A percentile compares a stretch with the other conserved stretches of the same genome.
Evolutionary conservation across 1,139 yeast genomes (phyloP).

Genomic region (Suhomyces choctaworum): DNA sequence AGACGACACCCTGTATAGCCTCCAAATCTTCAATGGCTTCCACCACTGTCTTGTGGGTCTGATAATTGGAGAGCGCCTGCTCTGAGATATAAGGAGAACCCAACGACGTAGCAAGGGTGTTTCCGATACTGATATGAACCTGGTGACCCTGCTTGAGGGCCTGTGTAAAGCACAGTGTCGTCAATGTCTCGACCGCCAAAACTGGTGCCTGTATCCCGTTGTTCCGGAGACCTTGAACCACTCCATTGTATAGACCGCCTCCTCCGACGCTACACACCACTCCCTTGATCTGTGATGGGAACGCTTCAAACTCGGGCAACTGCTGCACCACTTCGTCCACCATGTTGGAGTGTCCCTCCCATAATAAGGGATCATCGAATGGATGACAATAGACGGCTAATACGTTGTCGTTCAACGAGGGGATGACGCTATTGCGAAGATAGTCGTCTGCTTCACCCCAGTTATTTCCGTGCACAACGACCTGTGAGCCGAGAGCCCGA

Average conservation of each 20-base stretch:
- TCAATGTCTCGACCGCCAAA: slow-evolving; percentile 38
- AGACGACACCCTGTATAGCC: slow-evolving; percentile 32
- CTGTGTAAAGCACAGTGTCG: slow-evolving; percentile 40
- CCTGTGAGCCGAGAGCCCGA: slow-evolving; percentile 29
- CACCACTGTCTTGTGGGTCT: slow-evolving; percentile 20
- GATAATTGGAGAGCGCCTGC: slow-evolving; percentile 29
- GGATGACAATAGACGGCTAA: slow-evolving; percentile 43
- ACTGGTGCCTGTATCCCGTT: slow-evolving; percentile 25
- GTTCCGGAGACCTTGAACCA: slow-evolving; percentile 31
- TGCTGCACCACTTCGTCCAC: slow-evolving; percentile 32
- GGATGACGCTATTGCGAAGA: slow-evolving; percentile 24
- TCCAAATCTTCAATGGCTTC: slow-evolving; percentile 38
- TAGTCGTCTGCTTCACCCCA: slow-evolving; percentile 41
- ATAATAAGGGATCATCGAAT: slow-evolving; percentile 37
- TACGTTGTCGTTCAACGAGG: slow-evolving; percentile 16
- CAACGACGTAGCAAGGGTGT: slow-evolving; percentile 41
- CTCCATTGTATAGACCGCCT: slow-evolving; percentile 45
- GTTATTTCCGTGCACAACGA: slow-evolving; percentile 33
- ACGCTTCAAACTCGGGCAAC: slow-evolving; percentile 20
- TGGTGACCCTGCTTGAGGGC: slow-evolving; percentile 32
- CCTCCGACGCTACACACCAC: slow-evolving; percentile 47
- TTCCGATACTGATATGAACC: slow-evolving; percentile 30
- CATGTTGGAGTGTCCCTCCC: slow-evolving; percentile 44
- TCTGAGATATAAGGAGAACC: slow-evolving; percentile 41
- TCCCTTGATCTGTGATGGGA: slow-evolving; percentile 27